phyloP scores from a whole-genome alignment of 495 filamentous ascomycete genomes.

The Neurospora sp. region DNA sequence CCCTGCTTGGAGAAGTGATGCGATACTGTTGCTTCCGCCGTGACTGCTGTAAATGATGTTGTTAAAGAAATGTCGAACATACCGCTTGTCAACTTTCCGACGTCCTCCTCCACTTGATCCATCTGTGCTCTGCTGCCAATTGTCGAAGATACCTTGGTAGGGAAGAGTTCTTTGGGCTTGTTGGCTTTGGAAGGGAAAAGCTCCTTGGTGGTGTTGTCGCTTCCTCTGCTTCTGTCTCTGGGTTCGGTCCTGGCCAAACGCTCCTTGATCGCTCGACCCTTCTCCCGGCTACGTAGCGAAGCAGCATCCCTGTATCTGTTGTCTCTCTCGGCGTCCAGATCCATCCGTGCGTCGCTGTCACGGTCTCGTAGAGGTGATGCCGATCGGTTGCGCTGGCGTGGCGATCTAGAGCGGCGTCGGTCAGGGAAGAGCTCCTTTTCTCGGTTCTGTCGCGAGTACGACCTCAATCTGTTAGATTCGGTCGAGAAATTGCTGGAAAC shows the following conservation, averaged over 20 bases:
- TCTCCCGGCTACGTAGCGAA: slow-evolving; percentile 31
- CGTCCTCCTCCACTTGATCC: slow-evolving; percentile 32
- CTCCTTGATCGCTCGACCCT: slow-evolving; percentile 36
- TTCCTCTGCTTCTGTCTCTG: too few species aligned
- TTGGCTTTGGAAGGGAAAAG: slow-evolving; percentile 54
- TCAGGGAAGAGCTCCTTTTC: slow-evolving; percentile 47
- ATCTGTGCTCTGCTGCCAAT: slow-evolving; percentile 24
- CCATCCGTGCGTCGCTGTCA: slow-evolving; percentile 45
- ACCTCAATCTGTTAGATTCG: slow-evolving; percentile 15
- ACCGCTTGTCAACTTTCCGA: slow-evolving; percentile 31
- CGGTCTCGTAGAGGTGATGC: slow-evolving; percentile 62
- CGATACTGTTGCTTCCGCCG: slow-evolving; percentile 3
- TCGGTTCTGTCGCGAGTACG: slow-evolving; percentile 21
- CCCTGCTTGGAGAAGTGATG: not conserved
- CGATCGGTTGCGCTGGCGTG: slow-evolving; percentile 48
- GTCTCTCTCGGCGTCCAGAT: slow-evolving; percentile 17
- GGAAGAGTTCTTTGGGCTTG: slow-evolving; percentile 59
- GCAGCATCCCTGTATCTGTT: slow-evolving; percentile 16
- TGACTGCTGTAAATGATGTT: slow-evolving; percentile 1
- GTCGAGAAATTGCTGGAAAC: slow-evolving; percentile 21
- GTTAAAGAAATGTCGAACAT: slow-evolving; percentile 19
- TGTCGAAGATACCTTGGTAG: slow-evolving; percentile 36
- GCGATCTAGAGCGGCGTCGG: slow-evolving; percentile 16
- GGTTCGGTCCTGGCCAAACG: slow-evolving; percentile 14
- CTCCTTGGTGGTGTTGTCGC: slow-evolving; percentile 41